Conservation (phyloP, 2,329 filamentous ascomycete genomes). For the Acephala macrosclerotiorum region DNA sequence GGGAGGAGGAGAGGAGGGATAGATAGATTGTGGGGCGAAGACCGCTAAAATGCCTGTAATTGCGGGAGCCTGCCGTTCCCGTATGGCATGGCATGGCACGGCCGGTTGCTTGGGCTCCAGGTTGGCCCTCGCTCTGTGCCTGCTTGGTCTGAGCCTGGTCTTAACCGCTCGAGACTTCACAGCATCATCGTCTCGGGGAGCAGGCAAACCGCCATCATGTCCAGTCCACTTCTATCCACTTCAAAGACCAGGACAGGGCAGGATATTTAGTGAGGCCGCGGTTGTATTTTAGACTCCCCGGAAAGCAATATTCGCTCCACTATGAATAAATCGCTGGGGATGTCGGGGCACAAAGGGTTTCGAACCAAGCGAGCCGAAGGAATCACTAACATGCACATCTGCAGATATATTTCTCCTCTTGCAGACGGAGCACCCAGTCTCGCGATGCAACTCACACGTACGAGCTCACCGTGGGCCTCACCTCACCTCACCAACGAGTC, state of each 20-base stretch:
- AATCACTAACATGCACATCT: not conserved
- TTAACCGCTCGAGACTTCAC: not conserved
- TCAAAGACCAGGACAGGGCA: not conserved
- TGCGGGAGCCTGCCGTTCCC: conserved; percentile 6
- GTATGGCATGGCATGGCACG: not conserved
- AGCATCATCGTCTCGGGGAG: not conserved
- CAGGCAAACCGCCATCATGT: not conserved
- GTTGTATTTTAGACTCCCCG: conserved; percentile 11
- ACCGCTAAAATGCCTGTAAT: not conserved
- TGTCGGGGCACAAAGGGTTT: not conserved
- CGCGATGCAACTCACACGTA: not conserved
- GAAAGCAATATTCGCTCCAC: not conserved
- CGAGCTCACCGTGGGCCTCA: not conserved
- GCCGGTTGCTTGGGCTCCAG: not conserved
- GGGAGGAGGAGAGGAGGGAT: not conserved
- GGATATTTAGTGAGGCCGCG: not conserved
- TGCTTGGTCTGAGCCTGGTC: not conserved
- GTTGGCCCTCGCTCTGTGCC: not conserved
- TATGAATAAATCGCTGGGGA: not conserved
- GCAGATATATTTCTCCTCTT: not conserved
- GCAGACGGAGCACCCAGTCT: not conserved
- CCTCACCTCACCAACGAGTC: not conserved
- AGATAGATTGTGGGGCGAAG: not conserved
- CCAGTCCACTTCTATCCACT: not conserved
- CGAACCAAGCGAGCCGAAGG: not conserved